Conservation (phyloP, 2,329 filamentous ascomycete genomes). For the Fusarium poae region DNA sequence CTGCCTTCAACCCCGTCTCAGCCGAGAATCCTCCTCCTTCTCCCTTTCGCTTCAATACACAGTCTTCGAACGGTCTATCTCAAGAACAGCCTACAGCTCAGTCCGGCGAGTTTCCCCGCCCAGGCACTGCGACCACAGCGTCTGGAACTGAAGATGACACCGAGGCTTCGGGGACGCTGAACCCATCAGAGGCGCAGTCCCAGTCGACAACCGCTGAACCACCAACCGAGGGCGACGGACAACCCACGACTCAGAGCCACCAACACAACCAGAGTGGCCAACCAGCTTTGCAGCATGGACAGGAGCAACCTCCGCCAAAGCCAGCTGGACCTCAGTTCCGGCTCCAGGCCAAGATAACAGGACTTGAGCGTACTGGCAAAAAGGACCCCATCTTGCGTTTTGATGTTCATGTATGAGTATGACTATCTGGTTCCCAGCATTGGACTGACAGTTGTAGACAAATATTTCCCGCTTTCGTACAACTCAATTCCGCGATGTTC, state of each 20-base stretch:
- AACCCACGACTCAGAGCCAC: conserved; percentile 42
- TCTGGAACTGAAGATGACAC: conserved; percentile 60
- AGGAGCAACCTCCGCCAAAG: conserved; percentile 66
- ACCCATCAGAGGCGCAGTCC: conserved; percentile 35
- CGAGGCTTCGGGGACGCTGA: conserved; percentile 51
- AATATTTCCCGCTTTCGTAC: conserved; percentile 98
- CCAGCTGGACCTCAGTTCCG: conserved; percentile 78
- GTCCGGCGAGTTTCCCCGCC: conserved; percentile 59
- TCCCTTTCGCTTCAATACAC: conserved; percentile 61
- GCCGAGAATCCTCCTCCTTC: conserved; percentile 53
- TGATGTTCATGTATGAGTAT: conserved; percentile 84
- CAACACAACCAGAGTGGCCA: conserved; percentile 48
- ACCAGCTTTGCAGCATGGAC: conserved; percentile 45
- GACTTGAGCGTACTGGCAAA: conserved; percentile 89
- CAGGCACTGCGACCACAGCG: conserved; percentile 61
- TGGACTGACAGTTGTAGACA: conserved; percentile 71
- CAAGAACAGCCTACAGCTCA: conserved; percentile 53
- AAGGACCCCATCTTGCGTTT: conserved; percentile 96
- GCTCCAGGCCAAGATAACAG: conserved; percentile 94
- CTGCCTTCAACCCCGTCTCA: conserved; percentile 58
- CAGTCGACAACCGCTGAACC: conserved; percentile 37
- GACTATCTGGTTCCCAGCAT: neutral
- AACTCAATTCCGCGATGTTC: conserved; percentile 97
- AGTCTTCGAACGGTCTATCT: conserved; percentile 59
- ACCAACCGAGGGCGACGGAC: conserved; percentile 28